Evolutionary conservation across 1,284 basidiomycete species (phyloP), one percentile per base, ranked within the genome.

Genomic region (Tetrapyrgos nigripes): DNA sequence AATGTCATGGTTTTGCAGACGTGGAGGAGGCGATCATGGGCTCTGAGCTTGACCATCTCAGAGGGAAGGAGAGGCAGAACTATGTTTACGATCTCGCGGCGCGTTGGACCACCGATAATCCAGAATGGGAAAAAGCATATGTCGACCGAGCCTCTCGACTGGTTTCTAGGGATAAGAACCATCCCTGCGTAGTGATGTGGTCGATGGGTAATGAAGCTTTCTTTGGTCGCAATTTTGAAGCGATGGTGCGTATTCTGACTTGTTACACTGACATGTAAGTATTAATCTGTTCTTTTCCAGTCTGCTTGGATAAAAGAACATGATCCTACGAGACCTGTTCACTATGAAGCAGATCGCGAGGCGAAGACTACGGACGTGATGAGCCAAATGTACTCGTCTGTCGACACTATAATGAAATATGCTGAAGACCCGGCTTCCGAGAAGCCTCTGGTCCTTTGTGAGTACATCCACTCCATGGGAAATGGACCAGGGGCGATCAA

Each of bases 81-180:
- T 37, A 44, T 23, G 28, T 57, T 19, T 53, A 53, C 21, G 59
- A 60, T 10, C 54, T 27, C 17, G 59, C 59, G 9, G 55, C 59
- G 4, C 50, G 40, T 26, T 60, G 59, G 59, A 60, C 59, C n/a
- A 57, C 59, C 9, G 54, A 56, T 29, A 60, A 57, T 52, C 59
- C 59, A 23, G 54, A 50, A n/a, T 60, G 59, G 59, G 55, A 60
- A 47, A 55, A 56, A 10, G 59, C 59, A 9, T 60, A 60, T 60
- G 55, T 60, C 9, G 59, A 60, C 47, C 31, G 59, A 13, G 55
- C 59, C 19, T 47, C 43, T 8, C 59, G 57, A 24, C 44, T 60
- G 11, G 55, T 60, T 35, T 54, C 14, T 21, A 47, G 59, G 4
- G 59, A 60, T 37, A 60, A 57, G 29, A 60, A 60, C 45, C 59